Base-by-base conservation (phyloP, 228 moss, liverwort and hornwort species). In the Sphagnum magellanicum region DNA sequence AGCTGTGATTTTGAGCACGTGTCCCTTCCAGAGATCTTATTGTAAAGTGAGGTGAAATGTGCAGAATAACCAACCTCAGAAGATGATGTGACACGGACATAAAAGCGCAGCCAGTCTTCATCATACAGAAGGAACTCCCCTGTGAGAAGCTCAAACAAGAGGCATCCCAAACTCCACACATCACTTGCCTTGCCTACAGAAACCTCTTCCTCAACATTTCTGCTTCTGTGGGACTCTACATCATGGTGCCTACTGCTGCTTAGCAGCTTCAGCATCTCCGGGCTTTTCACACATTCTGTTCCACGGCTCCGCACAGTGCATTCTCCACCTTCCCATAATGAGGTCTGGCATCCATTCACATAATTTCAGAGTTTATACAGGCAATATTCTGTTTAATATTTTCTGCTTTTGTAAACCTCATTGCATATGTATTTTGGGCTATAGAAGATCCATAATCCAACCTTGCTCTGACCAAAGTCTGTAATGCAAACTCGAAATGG, bases 401-500 rank as follows among this genome's bases (percentile, higher is more conserved):
- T 1, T 8, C 12, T 55, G 12, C 8, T 55, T 12, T 55, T 1
- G 12, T 8, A 12, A 8, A 55, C 55, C 55, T 55, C 9, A 55
- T 55, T 8, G 8, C 59, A 11, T 3, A 59, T 59, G 15, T 15
- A 11, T 59, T 11, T 11, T 11, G 12, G 15, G 15, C 59, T 59
- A 15, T 11, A 11, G 59, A 59, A 59, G 59, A 51, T 52, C 47
- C n/a, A 47, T 5, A 61, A 69, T 32, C 32, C 15, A 15, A 91
- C 97, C 90, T 98, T 98, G 81, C 97, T 98, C 65, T 98, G 97
- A 51, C 97, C 97, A 11, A 93, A 98, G 84, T 98, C 97, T 0
- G 90, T 86, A 16, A 98, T 84, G 14, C 85, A 93, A 60, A 93
- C 77, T 46, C 62, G 67, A 65, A 98, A 98, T 51, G 93, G 93